Base-by-base conservation (phyloP, 257 asterid genomes). In the Nicotiana tabacum region DNA sequence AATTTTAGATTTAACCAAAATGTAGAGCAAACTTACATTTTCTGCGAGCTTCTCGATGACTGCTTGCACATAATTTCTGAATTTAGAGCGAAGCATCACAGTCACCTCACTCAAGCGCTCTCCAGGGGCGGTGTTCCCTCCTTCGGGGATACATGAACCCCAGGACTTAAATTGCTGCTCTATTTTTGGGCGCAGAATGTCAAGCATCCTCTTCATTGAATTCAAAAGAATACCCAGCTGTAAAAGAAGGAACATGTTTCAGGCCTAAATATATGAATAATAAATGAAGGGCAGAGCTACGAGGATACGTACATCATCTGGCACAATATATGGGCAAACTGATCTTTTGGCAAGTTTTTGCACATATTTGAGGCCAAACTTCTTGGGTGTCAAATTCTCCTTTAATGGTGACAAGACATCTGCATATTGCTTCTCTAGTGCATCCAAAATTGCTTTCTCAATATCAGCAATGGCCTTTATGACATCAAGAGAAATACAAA, bases 341-440 rank as follows among this genome's bases (percentile, higher is more conserved):
- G 87, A 86, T 85, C 92, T 84, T 80, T 86, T 88, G 35, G 92
- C 62, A 82, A 90, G 90, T 83, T 86, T 88, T 78, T 90, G 92
- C 70, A 90, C 87, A 85, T 86, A 88, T 79, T 90, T 90, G 57
- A 89, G 84, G 77, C 91, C 90, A 80, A 88, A 90, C 82, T 84
- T 90, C 84, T 85, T 88, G 21, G 91, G 90, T 58, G 83, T 78
- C 69, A 87, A 76, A 43, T 86, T 90, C 77, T 88, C 92, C 81
- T 88, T 90, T 24, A 90, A 80, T 1, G 91, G 92, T 4, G 90
- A 33, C 68, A 90, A 85, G 66, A 90, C 92, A 66, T 90, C 92
- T 46, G 92, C 90, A 90, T 90, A 90, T 51, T 90, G 92, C 87
- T 83, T 90, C 78, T 90, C 92, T 5, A 90, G 79, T 76, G 92